Percentiles rank a stretch among this genome's conserved stretches.
phyloP scores from a whole-genome alignment of 2,329 filamentous ascomycete genomes.

The Blastomyces parvus region DNA sequence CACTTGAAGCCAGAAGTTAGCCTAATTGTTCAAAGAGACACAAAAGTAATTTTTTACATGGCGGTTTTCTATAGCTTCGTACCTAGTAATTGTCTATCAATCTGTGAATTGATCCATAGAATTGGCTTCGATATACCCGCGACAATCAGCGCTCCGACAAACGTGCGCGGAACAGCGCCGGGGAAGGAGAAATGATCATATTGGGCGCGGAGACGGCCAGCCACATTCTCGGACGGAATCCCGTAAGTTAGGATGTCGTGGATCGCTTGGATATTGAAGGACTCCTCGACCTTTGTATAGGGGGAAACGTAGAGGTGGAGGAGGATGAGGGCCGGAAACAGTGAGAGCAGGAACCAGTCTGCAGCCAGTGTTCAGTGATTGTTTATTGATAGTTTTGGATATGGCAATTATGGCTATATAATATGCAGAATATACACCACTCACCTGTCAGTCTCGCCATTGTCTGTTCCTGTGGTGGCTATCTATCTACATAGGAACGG shows the following conservation, averaged over 20 bases:
- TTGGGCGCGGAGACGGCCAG: slow-evolving; percentile 46
- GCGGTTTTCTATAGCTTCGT: slow-evolving; percentile 15
- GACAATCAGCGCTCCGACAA: slow-evolving; percentile 69
- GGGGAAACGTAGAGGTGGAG: slow-evolving; percentile 66
- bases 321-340: slow-evolving; percentile 55
- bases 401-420: background rate
- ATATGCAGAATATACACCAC: background rate
- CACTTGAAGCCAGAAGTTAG: slow-evolving; percentile 37
- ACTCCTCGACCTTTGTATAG: slow-evolving; percentile 97
- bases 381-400: background rate
- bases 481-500: too few relatives aligned
- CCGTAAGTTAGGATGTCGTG: slow-evolving; percentile 84
- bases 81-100: slow-evolving; percentile 51
- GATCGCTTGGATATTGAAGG: slow-evolving; percentile 89
- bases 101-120: slow-evolving; percentile 48
- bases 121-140: slow-evolving; percentile 63
- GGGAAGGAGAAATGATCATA: slow-evolving; percentile 92
- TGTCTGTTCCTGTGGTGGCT: slow-evolving; percentile 3
- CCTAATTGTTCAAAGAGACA: background rate
- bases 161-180: slow-evolving; percentile 83
- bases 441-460: slow-evolving; percentile 14
- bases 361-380: slow-evolving; percentile 14
- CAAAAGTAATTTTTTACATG: background rate
- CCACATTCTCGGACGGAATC: slow-evolving; percentile 51
- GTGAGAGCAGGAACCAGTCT: slow-evolving; percentile 40